Percentiles rank a stretch among this genome's conserved stretches.
Conservation (phyloP, 2,329 filamentous ascomycete genomes). For the Pseudodiploospora longispora region DNA sequence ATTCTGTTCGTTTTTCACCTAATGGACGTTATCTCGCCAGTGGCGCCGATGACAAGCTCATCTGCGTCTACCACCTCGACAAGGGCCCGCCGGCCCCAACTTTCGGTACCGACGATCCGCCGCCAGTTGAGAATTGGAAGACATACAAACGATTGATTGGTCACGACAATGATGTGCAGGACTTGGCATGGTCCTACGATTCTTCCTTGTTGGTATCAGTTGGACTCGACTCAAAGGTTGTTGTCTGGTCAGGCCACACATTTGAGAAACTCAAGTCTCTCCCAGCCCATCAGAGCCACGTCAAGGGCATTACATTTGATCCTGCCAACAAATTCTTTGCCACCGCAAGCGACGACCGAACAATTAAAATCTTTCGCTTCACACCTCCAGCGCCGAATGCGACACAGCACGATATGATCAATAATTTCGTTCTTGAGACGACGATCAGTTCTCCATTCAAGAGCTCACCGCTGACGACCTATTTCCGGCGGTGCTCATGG, state of each 20-base stretch:
- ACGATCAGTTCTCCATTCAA: slow-evolving; percentile 83
- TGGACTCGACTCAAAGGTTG: slow-evolving; percentile 92
- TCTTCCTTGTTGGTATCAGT: slow-evolving; percentile 94
- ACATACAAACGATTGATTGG: slow-evolving; percentile 88
- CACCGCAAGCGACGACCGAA: slow-evolving; percentile 92
- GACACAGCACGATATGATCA: slow-evolving; percentile 88
- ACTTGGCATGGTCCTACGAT: slow-evolving; percentile 93
- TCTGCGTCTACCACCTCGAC: slow-evolving; percentile 92
- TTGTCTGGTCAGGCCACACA: slow-evolving; percentile 95
- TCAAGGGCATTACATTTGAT: slow-evolving; percentile 98
- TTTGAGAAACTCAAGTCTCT: slow-evolving; percentile 97
- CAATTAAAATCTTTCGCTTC: slow-evolving; percentile 94
- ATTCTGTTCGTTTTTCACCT: slow-evolving; percentile 92
- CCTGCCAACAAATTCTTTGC: slow-evolving; percentile 99
- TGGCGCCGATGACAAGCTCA: slow-evolving; percentile 96
- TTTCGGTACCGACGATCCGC: slow-evolving; percentile 84
- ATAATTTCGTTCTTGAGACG: slow-evolving; percentile 93
- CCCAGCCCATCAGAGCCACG: slow-evolving; percentile 88
- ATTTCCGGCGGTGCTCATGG: slow-evolving; percentile 95
- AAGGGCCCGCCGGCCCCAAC: slow-evolving; percentile 69
- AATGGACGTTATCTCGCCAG: slow-evolving; percentile 94
- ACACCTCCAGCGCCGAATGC: slow-evolving; percentile 85
- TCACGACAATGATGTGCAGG: slow-evolving; percentile 97
- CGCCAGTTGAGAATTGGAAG: slow-evolving; percentile 96
- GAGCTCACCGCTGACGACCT: slow-evolving; percentile 89